Base-by-base conservation (phyloP, 2,329 filamentous ascomycete species). In the Paracamarosporium sp. region DNA sequence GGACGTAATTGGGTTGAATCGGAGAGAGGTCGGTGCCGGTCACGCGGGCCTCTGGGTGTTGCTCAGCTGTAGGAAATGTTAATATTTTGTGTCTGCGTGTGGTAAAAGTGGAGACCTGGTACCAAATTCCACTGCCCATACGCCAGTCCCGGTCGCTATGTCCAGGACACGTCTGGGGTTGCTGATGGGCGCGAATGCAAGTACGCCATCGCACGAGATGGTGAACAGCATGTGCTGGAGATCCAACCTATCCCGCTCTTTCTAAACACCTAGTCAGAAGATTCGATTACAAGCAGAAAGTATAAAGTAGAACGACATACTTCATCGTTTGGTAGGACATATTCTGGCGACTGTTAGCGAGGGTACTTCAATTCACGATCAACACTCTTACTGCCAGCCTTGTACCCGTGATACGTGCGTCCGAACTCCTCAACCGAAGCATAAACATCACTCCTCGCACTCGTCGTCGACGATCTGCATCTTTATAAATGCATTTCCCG, bases 1-100 rank as follows among this genome's bases (percentile, higher is more conserved):
- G 68, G 11, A 70, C 61, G 48, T 61, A 60, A 54, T 55, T 45
- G 22, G 67, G 65, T 41, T 71, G 64, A 36, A 68, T 71, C 36
- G 67, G 68, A 4, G 77, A 63, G 74, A 78, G 61, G 50, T 68
- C 67, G 7, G 61, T 68, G 9, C 66, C 67, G 7, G 59, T 40
- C 31, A 70, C 63, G 13, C 56, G 53, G 31, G 61, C 25, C 36
- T 55, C 35, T 17, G 67, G 66, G 25, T 67, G 48, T 17, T 58
- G 55, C 30, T 69, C 66, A 13, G 67, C 67, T 50, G 43, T 8
- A 6, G 25, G 24, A 12, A 20, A 35, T 20, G 36, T 40, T 17
- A 40, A 40, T 17, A 40, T 9, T 2, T 12, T 17, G 36, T 35
- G 3, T 35, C 15, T 35, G 2, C n/a, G 8, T 22, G 36, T n/a